Evolutionary conservation across 2,329 filamentous ascomycete genomes (phyloP).

Genomic region (Fusarium phyllophilum): DNA sequence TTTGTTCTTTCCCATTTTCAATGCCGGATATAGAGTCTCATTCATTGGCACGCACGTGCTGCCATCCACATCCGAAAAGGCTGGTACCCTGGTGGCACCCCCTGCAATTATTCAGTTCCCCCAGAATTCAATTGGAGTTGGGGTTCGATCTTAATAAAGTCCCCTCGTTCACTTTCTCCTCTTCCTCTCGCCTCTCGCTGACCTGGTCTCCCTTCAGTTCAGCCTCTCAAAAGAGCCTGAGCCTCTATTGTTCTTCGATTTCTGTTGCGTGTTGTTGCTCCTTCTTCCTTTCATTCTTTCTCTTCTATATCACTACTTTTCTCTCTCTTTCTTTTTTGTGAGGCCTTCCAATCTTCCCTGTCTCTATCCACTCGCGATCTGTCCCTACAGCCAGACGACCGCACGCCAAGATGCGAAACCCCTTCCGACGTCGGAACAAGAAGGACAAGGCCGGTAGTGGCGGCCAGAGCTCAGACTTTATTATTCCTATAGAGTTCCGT

Average conservation of each 20-base stretch:
- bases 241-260: conserved; percentile 6
- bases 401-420: conserved; percentile 49
- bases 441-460: conserved; percentile 46
- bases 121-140: conserved; percentile 30
- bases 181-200: conserved; percentile 20
- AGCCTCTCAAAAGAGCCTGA: conserved; percentile 5
- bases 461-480: conserved; percentile 36
- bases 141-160: conserved; percentile 25
- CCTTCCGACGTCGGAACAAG: conserved; percentile 53
- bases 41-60: conserved; percentile 36
- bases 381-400: conserved; percentile 9
- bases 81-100: conserved; percentile 32
- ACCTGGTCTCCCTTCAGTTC: background rate
- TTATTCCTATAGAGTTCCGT: conserved; percentile 46
- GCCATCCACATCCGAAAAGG: conserved; percentile 26
- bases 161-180: conserved; percentile 24
- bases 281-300: background rate
- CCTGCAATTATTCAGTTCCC: conserved; percentile 35
- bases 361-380: conserved; percentile 2
- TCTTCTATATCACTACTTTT: conserved; percentile 1
- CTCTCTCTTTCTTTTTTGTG: background rate
- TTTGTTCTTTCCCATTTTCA: conserved; percentile 18
- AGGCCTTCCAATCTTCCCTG: background rate
- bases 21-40: conserved; percentile 16
- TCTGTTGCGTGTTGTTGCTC: background rate